Base-by-base conservation (phyloP, 306 rosid species). In the Vicia villosa region DNA sequence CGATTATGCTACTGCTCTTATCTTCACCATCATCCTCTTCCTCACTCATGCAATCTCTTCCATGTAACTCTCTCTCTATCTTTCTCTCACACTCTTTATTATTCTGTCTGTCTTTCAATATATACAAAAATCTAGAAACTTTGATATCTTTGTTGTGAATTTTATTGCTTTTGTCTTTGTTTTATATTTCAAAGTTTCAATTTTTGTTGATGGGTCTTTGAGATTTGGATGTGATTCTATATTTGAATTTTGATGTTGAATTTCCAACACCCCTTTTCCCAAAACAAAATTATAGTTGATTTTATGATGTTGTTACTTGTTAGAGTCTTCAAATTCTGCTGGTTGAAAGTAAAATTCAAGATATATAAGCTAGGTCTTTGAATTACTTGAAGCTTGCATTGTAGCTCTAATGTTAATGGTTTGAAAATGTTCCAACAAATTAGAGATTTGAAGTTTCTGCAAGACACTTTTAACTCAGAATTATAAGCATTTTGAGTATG, bases 31-130 rank as follows among this genome's bases (percentile, higher is more conserved):
- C 49, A 62, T 42, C 17, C 17, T 38, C 47, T 37, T 2, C 47
- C 2, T 36, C 32, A 38, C 68, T 61, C 65, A 77, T 67, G 63
- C 77, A 78, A 1, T 54, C 87, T 69, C 47, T 82, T 67, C 75
- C 75, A 14, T 8, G 96, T 89, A 86, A 86, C 66, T 51, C 59
- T 81, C 71, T 55, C 75, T 76, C 69, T 74, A 58, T 59, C 45
- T 74, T 57, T 56, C 40, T 55, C 50, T 49, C 14, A 11, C 40
- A 2, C 16, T 4, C 15, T 17, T 0, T 8, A 5, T 68, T 34
- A 2, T 26, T 2, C 13, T 22, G 8, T 40, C 58, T 38, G 15
- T 64, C 57, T 57, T 71, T 66, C 26, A 62, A 17, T 64, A 20
- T 41, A 1, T n/a, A n/a, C 15, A 46, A 17, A 19, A 24, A 22